Evolutionary conservation across 1,139 yeast species (phyloP).

Genomic region (Protomyces arabidopsidicola): DNA sequence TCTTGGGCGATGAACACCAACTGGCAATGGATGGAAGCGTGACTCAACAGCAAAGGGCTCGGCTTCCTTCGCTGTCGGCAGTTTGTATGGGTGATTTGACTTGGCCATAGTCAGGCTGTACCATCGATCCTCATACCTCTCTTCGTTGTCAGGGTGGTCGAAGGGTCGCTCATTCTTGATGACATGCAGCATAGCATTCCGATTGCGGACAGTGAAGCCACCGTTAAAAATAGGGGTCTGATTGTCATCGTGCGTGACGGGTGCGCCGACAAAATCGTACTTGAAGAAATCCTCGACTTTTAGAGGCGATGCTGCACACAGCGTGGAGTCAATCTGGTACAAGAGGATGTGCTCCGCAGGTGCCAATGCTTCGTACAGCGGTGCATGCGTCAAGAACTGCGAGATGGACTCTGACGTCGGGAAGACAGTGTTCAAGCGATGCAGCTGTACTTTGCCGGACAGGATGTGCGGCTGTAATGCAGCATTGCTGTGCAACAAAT

Average conservation of each 20-base stretch:
- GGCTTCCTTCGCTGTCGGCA: neutral
- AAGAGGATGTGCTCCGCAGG: conserved; percentile 19
- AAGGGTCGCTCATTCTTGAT: conserved; percentile 3
- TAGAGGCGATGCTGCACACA: conserved; percentile 6
- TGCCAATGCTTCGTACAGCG: conserved; percentile 11
- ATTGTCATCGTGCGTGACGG: neutral
- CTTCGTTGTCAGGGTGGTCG: neutral
- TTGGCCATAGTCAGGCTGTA: neutral
- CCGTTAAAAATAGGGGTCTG: conserved; percentile 5
- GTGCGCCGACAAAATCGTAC: conserved; percentile 22
- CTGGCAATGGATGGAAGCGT: neutral
- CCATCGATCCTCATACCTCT: conserved; percentile 2
- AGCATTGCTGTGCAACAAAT: neutral
- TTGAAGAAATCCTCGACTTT: conserved; percentile 13
- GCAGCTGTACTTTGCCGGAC: conserved; percentile 6
- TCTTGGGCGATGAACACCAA: neutral
- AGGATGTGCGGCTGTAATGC: neutral
- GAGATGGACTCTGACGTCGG: neutral
- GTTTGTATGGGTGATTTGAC: neutral
- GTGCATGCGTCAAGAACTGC: neutral
- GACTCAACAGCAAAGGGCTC: neutral
- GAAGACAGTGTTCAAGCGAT: neutral
- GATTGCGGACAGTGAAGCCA: conserved; percentile 12
- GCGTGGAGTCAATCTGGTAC: conserved; percentile 11
- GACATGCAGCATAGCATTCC: conserved; percentile 8